Percentiles rank a stretch among this genome's conserved stretches.
phyloP scores from a whole-genome alignment of 1,284 basidiomycete genomes.

The Caloboletus firmus region DNA sequence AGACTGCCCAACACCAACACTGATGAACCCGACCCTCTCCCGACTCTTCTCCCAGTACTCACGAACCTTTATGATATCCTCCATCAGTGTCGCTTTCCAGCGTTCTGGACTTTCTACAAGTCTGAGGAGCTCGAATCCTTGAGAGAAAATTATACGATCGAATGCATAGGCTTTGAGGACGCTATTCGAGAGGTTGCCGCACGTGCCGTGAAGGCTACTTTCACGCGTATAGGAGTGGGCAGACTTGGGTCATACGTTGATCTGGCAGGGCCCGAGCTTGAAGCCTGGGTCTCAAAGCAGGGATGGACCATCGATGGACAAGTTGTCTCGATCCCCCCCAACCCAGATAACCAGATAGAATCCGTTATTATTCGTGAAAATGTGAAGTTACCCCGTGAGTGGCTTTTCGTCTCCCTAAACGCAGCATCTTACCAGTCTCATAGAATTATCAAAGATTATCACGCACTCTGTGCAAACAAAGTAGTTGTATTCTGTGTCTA shows the following conservation, averaged over 20 bases:
- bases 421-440: constrained; percentile 9
- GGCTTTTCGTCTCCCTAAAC: constrained; percentile 1
- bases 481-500: constrained; percentile 19
- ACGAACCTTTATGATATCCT: constrained; percentile 75
- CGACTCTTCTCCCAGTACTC: constrained; percentile 72
- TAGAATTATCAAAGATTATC: constrained; percentile 85
- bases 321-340: constrained; percentile 74
- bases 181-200: constrained; percentile 75
- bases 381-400: constrained; percentile 85
- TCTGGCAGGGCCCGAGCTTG: constrained; percentile 64
- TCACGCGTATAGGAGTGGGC: constrained; percentile 70
- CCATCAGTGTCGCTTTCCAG: constrained; percentile 86
- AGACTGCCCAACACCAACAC: constrained; percentile 57
- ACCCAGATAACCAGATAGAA: constrained; percentile 94
- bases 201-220: constrained; percentile 76
- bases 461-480: constrained; percentile 59
- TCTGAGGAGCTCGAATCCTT: constrained; percentile 68
- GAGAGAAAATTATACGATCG: constrained; percentile 82
- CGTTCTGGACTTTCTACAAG: constrained; percentile 80
- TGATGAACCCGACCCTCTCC: constrained; percentile 80
- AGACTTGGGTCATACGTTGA: constrained; percentile 75
- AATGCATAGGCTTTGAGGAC: constrained; percentile 80
- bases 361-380: constrained; percentile 92
- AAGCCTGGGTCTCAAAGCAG: constrained; percentile 63
- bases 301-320: constrained; percentile 76